Evolutionary conservation across 2,329 filamentous ascomycete genomes (phyloP), one percentile per base, ranked within the genome.

Genomic region (Claviceps africana): DNA sequence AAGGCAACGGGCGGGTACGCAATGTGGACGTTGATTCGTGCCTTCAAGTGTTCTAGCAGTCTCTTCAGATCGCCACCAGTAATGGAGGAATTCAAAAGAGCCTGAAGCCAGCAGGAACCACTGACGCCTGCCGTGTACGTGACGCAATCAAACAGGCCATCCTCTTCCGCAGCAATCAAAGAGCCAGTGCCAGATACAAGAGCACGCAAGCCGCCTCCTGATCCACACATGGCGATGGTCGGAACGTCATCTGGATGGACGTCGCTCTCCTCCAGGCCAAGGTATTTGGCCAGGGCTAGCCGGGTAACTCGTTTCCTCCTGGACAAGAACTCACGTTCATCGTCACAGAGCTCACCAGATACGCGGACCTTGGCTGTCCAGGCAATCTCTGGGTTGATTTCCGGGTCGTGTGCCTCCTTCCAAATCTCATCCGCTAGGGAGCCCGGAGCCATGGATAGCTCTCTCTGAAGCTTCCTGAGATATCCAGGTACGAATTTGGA

Each of bases 51-150:
- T 10, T 90, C 79, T 40, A 96, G 78, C 21, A 95, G 74, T 39
- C 74, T 78, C 22, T 76, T 72, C 58, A 95, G 79, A 56, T 79
- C 81, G 51, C 82, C 79, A 17, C 76, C 74, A 0, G 84, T 77
- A 53, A 97, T 76, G 0, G 88, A 87, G 4, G 67, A 66, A 62
- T 93, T 83, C 64, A 87, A 95, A 4, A 98, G 74, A 0, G 86
- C 76, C 65, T 97, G 91, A 6, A 97, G 75, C 93, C 93, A 98
- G 66, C 93, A 97, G 57, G 87, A 94, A 0, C 93, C 93, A 63
- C 89, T 96, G 48, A 98, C 93, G 1, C 93, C 93, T 5, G 91
- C 88, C 0, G 89, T 95, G 62, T 98, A 98, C 1, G 90, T 97
- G 11, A 88, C 78, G 64, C 93, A 97, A 67, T 96, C 90, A 64